Base-by-base conservation (phyloP, 192 early-diverging fungal genomes). In the Entomortierella chlamydospora region DNA sequence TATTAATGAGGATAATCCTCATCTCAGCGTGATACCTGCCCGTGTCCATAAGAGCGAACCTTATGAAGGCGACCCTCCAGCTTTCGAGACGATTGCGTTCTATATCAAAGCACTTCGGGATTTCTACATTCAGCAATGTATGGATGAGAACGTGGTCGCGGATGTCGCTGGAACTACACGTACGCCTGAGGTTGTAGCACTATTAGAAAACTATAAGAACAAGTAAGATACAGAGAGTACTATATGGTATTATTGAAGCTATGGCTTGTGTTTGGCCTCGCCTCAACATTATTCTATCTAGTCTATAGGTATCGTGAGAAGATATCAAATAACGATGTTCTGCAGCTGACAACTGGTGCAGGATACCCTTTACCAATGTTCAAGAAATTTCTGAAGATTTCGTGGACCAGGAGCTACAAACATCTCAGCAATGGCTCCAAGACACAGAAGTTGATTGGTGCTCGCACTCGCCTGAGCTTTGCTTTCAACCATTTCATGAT, bases 401-500 rank as follows among this genome's bases (percentile, higher is more conserved):
- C 25, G 1, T 64, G 51, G 49, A 64, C 50, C 7, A 22, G 62
- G 13, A 39, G 26, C 62, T 64, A 53, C 34, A 64, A 39, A 22
- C 30, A 64, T 23, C 30, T 34, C 12, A 53, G 47, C 25, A 34
- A 34, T 22, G 22, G 47, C 26, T 1, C 26, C 42, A 51, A 41
- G 34, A 54, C 62, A 3, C 49, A 39, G 9, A 54, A 54, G 23
- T 4, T 51, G 1, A 33, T 53, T 15, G 64, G 64, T 25, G 22
- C 20, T 2, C 51, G 64, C 25, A 26, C 31, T 45, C 53, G 64
- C 1, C 23, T 55, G 2, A 22, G 0, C 3, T 6, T 42, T 30
- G 25, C 64, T 17, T 66, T 31, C 34, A 55, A 13, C 39, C 64
- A 66, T 30, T 66, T 29, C 39, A 56, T 56, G 47, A 39, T 56